Conservation (phyloP, 805 yeast genomes). For the Trichomonascus vanleenenianus region DNA sequence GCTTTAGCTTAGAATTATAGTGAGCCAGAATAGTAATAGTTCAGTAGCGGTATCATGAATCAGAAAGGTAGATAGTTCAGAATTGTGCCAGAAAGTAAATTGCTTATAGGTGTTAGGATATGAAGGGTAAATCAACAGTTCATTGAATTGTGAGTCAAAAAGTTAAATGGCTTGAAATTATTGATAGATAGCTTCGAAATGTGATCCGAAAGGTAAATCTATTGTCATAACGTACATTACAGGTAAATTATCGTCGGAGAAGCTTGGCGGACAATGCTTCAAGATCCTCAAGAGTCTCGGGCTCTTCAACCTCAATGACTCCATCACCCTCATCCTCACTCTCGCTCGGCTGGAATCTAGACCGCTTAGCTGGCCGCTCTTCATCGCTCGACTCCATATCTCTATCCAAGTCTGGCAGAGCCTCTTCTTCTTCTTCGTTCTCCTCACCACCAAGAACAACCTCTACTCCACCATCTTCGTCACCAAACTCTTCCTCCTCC, state of each 20-base stretch:
- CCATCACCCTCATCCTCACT: conserved; percentile 25
- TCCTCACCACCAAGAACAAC: conserved; percentile 23
- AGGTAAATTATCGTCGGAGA: conserved; percentile 8
- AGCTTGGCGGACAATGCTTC: conserved; percentile 48
- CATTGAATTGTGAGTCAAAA: too few relatives aligned
- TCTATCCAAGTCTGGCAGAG: conserved; percentile 1
- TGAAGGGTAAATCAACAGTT: too few relatives aligned
- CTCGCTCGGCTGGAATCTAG: conserved; percentile 30
- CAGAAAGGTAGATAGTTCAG: too few relatives aligned
- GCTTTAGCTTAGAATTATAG: too few relatives aligned
- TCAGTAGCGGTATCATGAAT: too few relatives aligned
- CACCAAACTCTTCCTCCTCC: conserved; percentile 27
- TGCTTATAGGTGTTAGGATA: too few relatives aligned
- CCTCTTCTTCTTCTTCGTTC: conserved; percentile 17
- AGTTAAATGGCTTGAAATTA: too few relatives aligned
- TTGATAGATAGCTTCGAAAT: too few relatives aligned
- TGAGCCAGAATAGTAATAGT: too few relatives aligned
- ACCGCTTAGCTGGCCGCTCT: conserved; percentile 27
- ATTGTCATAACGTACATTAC: too few relatives aligned
- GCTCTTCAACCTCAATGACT: conserved; percentile 73
- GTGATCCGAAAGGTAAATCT: too few relatives aligned
- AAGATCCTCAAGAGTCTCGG: conserved; percentile 86
- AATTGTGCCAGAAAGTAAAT: too few relatives aligned
- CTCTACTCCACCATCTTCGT: conserved; percentile 28
- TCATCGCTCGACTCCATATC: conserved; percentile 9